phyloP scores from a whole-genome alignment of 2,329 filamentous ascomycete species.

The Epichloe aotearoae region DNA sequence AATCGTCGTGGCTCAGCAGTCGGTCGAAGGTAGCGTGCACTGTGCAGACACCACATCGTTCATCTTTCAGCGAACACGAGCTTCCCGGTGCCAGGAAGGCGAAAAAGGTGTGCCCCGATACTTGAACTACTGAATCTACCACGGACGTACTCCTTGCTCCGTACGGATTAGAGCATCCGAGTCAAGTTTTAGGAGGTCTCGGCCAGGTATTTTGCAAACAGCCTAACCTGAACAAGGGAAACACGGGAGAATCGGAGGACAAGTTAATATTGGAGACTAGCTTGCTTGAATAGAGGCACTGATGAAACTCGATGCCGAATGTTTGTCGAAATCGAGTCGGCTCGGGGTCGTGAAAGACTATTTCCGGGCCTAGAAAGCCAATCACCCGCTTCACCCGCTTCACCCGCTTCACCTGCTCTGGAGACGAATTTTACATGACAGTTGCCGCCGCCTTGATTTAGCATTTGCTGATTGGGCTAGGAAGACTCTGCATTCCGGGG shows the following conservation, averaged over 20 bases:
- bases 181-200: too few relatives aligned
- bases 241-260: too few relatives aligned
- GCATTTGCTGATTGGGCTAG: not conserved
- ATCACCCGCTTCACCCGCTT: not conserved
- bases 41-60: slow-evolving; percentile 16
- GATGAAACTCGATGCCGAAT: too few relatives aligned
- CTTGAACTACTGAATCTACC: not conserved
- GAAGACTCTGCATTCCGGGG: not conserved
- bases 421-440: not conserved
- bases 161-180: too few relatives aligned
- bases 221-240: too few relatives aligned
- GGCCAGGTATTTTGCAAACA: too few relatives aligned
- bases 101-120: too few relatives aligned
- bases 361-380: not conserved
- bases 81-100: not conserved
- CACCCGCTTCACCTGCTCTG: not conserved
- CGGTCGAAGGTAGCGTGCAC: slow-evolving; percentile 9
- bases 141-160: not conserved
- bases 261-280: too few relatives aligned
- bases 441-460: not conserved
- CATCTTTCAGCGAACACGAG: slow-evolving; percentile 14
- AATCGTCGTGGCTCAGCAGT: slow-evolving; percentile 6
- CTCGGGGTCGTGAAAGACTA: slow-evolving; percentile 9
- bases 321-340: slow-evolving; percentile 5
- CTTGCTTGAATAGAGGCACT: too few relatives aligned